A percentile compares a stretch with the other conserved stretches of the same genome.
phyloP scores from a whole-genome alignment of 352 stramenopile species.

The Pythium utonaiense region DNA sequence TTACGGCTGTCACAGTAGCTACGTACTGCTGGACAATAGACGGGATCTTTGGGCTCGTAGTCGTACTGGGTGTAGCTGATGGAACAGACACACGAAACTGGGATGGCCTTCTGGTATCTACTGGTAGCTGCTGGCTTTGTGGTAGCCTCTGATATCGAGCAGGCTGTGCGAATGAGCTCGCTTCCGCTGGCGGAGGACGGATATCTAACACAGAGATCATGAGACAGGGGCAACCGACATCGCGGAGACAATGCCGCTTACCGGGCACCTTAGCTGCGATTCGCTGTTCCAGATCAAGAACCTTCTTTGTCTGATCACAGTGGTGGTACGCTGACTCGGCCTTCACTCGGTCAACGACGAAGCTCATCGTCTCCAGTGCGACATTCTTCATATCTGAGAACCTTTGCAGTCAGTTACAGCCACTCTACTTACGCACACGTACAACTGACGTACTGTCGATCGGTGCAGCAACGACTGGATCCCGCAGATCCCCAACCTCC shows the following conservation, averaged over 20 bases:
- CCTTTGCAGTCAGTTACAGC: background rate
- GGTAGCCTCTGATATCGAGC: background rate
- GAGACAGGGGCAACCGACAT: no score
- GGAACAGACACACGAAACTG: background rate
- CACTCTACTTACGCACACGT: background rate
- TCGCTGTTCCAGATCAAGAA: background rate
- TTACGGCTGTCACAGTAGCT: background rate
- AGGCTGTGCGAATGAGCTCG: background rate
- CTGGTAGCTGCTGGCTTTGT: background rate
- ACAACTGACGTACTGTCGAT: constrained; percentile 23
- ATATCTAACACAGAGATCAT: background rate
- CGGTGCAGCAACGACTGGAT: constrained; percentile 24
- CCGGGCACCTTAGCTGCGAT: constrained; percentile 14
- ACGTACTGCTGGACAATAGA: constrained; percentile 17
- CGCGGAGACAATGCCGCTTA: background rate
- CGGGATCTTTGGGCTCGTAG: constrained; percentile 5
- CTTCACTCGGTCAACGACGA: constrained; percentile 47
- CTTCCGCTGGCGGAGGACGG: background rate
- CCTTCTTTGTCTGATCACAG: constrained; percentile 29
- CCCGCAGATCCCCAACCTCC: constrained; percentile 35
- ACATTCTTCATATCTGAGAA: constrained; percentile 34
- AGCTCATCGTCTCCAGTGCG: constrained; percentile 47
- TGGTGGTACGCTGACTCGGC: constrained; percentile 40
- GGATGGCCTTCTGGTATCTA: background rate
- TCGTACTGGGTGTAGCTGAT: background rate